A percentile compares a stretch with the other conserved stretches of the same genome.
These are phyloP conservation scores for Staphylotrichum tortipilum DNA, from an alignment of 495 filamentous ascomycete species.

Conservation along the genomic window DNA sequence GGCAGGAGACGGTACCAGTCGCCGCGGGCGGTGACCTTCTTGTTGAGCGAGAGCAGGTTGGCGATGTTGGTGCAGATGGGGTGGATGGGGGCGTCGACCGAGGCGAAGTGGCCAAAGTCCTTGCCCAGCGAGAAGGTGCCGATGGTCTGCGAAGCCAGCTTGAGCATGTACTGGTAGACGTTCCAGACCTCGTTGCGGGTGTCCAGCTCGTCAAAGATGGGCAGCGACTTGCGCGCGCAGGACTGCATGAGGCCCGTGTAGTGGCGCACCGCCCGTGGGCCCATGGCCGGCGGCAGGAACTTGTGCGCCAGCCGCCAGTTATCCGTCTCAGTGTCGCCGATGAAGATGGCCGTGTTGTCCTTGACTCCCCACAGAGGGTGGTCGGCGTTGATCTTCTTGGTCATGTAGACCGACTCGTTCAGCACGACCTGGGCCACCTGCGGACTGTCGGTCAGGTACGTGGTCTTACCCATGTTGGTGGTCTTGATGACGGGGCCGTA, in stretches of 20 bases:
- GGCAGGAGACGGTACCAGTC: slow-evolving; percentile 45
- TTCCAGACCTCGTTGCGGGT: slow-evolving; percentile 43
- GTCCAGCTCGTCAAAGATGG: slow-evolving; percentile 47
- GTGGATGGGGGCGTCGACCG: slow-evolving; percentile 28
- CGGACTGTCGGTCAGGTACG: slow-evolving; percentile 46
- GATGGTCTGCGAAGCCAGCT: slow-evolving; percentile 46
- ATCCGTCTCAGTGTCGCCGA: slow-evolving; percentile 42
- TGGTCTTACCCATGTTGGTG: slow-evolving; percentile 41
- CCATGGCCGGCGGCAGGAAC: slow-evolving; percentile 46
- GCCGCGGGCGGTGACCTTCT: slow-evolving; percentile 40
- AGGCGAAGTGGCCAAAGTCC: slow-evolving; percentile 45
- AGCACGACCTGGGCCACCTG: slow-evolving; percentile 33
- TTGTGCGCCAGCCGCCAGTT: slow-evolving; percentile 45
- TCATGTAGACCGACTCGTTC: slow-evolving; percentile 40
- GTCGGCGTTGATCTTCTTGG: slow-evolving; percentile 41
- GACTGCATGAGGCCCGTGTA: slow-evolving; percentile 48
- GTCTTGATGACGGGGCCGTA: slow-evolving; percentile 50
- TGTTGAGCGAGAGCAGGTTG: slow-evolving; percentile 31
- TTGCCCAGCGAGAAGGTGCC: slow-evolving; percentile 41
- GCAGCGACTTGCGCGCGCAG: slow-evolving; percentile 35
- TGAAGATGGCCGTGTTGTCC: slow-evolving; percentile 43
- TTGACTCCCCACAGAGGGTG: slow-evolving; percentile 45
- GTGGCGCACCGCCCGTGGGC: slow-evolving; percentile 48
- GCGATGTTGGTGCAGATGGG: background rate
- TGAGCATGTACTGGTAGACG: slow-evolving; percentile 53